phyloP scores from a whole-genome alignment of 2,329 filamentous ascomycete species.

The Ophiostoma fasciatum region DNA sequence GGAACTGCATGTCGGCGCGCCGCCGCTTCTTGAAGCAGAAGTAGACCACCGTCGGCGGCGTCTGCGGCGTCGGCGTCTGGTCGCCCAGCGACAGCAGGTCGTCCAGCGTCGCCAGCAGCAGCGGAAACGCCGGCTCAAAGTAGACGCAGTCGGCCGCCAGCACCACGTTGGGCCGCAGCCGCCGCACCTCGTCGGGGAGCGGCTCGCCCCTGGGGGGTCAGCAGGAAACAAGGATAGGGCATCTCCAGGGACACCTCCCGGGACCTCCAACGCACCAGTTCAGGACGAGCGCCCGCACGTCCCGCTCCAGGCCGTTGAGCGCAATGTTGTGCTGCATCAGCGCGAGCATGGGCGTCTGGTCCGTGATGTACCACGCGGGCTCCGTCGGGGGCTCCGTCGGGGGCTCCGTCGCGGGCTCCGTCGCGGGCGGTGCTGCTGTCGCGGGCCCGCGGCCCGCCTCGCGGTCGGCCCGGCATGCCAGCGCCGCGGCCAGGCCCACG shows the following conservation, averaged over 20 bases:
- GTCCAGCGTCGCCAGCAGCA: conserved; percentile 64
- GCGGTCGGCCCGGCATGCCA: conserved; percentile 25
- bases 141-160: conserved; percentile 97
- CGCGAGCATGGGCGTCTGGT: conserved; percentile 71
- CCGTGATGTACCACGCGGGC: conserved; percentile 53
- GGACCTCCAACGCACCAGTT: conserved; percentile 52
- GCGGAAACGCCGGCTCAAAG: conserved; percentile 87
- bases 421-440: too few species aligned
- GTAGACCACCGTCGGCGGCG: conserved; percentile 32
- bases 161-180: conserved; percentile 58
- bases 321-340: conserved; percentile 78
- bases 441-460: too few species aligned
- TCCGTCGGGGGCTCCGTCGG: conserved; percentile 10
- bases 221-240: background rate
- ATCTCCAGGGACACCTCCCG: too few species aligned
- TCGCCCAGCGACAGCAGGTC: conserved; percentile 56
- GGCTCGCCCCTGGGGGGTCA: conserved; percentile 39
- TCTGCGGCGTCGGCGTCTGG: conserved; percentile 8
- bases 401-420: background rate
- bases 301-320: conserved; percentile 56
- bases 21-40: conserved; percentile 95
- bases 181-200: conserved; percentile 35
- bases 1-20: conserved; percentile 61
- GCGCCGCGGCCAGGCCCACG: conserved; percentile 52
- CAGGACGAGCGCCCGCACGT: conserved; percentile 53